phyloP scores from a whole-genome alignment of 306 rosid genomes.

The Gleditsia sinensis region DNA sequence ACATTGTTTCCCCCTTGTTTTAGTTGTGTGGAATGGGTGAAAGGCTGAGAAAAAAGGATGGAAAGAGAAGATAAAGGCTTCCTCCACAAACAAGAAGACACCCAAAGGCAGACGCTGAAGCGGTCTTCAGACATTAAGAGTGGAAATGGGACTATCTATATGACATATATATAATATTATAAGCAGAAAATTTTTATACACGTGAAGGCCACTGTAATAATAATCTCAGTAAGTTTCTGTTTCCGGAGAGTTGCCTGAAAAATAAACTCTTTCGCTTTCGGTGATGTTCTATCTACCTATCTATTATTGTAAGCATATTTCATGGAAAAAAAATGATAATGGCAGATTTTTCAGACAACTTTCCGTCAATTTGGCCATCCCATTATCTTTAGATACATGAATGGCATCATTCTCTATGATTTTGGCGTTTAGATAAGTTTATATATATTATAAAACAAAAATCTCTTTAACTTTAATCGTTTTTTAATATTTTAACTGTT shows the following conservation, averaged over 20 bases:
- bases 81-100: conserved; percentile 8
- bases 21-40: conserved; percentile 4
- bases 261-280: neutral
- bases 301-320: neutral
- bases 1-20: conserved; percentile 46
- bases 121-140: conserved; percentile 26
- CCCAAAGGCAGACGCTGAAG: no score
- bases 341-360: conserved; percentile 3
- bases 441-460: no score
- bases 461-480: no score
- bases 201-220: no score
- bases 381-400: neutral
- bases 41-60: conserved; percentile 24
- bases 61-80: conserved; percentile 18
- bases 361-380: conserved; percentile 1
- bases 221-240: neutral
- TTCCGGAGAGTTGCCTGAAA: neutral
- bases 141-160: neutral
- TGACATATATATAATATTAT: neutral
- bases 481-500: neutral
- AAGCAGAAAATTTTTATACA: neutral
- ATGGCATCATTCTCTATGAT: neutral
- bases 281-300: neutral
- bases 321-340: neutral
- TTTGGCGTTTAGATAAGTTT: neutral